Conservation (phyloP, 1,139 yeast species). For the Suhomyces bolitotheri region DNA sequence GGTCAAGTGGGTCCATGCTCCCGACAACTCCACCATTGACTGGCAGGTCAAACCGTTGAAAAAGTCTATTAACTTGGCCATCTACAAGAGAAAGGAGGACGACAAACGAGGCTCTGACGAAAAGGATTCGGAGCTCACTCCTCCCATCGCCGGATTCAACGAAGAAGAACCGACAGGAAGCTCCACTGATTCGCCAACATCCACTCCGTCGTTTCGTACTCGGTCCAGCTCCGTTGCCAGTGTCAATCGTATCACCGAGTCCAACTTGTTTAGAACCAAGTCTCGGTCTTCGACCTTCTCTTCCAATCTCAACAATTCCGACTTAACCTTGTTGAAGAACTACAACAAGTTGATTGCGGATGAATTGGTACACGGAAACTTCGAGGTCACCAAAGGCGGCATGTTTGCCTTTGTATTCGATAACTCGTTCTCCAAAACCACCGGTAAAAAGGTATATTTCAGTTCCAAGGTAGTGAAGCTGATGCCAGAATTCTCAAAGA, state of each 20-base stretch:
- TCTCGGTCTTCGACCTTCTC: conserved; percentile 39
- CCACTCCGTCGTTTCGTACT: conserved; percentile 8
- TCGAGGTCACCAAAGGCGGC: conserved; percentile 58
- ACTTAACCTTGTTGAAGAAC: conserved; percentile 40
- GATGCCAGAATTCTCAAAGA: conserved; percentile 6
- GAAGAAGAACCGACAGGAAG: background rate
- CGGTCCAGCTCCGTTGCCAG: conserved; percentile 40
- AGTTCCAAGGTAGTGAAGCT: conserved; percentile 45
- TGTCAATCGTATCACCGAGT: conserved; percentile 40
- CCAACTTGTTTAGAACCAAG: conserved; percentile 32
- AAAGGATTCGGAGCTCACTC: conserved; percentile 2
- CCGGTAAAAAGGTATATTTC: conserved; percentile 77
- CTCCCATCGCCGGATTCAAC: conserved; percentile 2
- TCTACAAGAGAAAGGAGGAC: conserved; percentile 48
- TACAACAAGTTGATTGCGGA: conserved; percentile 49
- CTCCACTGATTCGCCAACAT: conserved; percentile 5
- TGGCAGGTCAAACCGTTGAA: conserved; percentile 87
- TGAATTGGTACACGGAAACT: conserved; percentile 62
- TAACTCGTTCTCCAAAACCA: conserved; percentile 85
- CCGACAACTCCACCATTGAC: conserved; percentile 61
- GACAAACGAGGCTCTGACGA: conserved; percentile 4
- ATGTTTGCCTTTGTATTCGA: conserved; percentile 88
- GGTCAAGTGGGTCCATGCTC: conserved; percentile 86
- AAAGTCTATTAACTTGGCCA: conserved; percentile 72
- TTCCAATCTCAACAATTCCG: conserved; percentile 37